Base-by-base conservation (phyloP, 495 filamentous ascomycete genomes). In the Mytilinidion resinicola region DNA sequence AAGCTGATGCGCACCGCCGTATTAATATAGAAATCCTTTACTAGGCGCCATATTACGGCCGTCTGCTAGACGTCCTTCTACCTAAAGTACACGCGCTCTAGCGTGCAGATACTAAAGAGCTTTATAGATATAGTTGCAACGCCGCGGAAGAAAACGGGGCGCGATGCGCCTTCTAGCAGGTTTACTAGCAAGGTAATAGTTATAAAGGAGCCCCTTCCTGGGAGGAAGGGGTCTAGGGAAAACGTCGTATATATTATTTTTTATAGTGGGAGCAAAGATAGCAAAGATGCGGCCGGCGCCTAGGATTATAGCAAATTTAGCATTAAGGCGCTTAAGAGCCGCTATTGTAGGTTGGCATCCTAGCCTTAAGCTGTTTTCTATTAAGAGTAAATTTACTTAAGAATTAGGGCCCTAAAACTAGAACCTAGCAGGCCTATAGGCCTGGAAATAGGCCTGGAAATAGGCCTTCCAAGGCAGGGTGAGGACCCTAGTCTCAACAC, bases 31-130 rank as follows among this genome's bases (percentile, higher is more conserved):
- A 98, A 91, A 67, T 98, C 93, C 61, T 81, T 73, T 4, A 96
- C 88, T 83, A 98, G 81, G 8, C 87, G 81, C 70, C 80, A 82
- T 66, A 98, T 88, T 6, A 98, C 80, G 8, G 92, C 88, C 0
- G 90, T 95, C 74, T 98, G 93, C 73, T 98, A 95, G 15, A 96
- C 82, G 65, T 98, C 93, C 74, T 98, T 97, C 73, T 97, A 93
- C 0, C 93, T 95, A 72, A 98, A 96, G 69, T 96, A 98, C 1
- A 91, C 95, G 43, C 82, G 81, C 41, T 95, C 89, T 2, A 95
- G 90, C 62, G 83, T 79, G 39, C 90, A 85, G 49, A 92, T 89
- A 67, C 96, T 97, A 73, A 98, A 93, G 20, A 98, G 74, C 78
- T 98, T 98, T 85, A 90, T 92, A 73, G 90, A 95, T 11, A 98